Percentiles rank a stretch among this genome's conserved stretches.
phyloP scores from a whole-genome alignment of 179 eudicot genomes.

The Heliamphora pulchella region DNA sequence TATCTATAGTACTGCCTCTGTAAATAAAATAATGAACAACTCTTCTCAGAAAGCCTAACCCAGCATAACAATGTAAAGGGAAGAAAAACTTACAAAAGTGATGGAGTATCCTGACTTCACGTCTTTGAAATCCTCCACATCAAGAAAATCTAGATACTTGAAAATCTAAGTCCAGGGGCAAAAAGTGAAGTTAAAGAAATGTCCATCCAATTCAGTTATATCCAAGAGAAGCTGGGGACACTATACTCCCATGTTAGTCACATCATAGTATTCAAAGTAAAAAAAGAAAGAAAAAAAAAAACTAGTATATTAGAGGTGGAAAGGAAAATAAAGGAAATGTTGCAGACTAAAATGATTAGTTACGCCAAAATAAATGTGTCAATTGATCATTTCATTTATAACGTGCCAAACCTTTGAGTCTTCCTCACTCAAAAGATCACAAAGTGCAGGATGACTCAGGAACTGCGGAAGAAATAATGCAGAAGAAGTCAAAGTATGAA shows the following conservation, averaged over 20 bases:
- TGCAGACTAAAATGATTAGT: neutral
- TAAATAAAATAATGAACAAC: neutral
- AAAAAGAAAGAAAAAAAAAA: neutral
- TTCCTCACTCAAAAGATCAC: constrained; percentile 63
- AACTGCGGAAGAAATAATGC: constrained; percentile 40
- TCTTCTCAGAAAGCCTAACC: neutral
- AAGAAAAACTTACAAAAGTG: constrained; percentile 54
- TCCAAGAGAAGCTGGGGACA: neutral
- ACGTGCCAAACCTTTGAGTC: constrained; percentile 57
- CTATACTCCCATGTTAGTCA: neutral
- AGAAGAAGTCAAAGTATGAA: constrained; percentile 9
- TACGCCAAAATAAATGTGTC: neutral
- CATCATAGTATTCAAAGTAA: neutral
- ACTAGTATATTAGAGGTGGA: neutral
- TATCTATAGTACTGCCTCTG: neutral
- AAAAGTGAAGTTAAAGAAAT: constrained; percentile 5
- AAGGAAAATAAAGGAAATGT: neutral
- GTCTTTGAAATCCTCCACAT: constrained; percentile 77
- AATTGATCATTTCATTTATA: neutral
- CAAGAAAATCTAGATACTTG: constrained; percentile 62
- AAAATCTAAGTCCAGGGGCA: constrained; percentile 38
- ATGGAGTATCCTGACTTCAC: constrained; percentile 71
- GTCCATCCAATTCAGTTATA: neutral
- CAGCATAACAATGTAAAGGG: neutral
- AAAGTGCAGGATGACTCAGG: constrained; percentile 78